phyloP scores from a whole-genome alignment of 1,284 basidiomycete genomes.

The Leccinum pseudoinsigne region DNA sequence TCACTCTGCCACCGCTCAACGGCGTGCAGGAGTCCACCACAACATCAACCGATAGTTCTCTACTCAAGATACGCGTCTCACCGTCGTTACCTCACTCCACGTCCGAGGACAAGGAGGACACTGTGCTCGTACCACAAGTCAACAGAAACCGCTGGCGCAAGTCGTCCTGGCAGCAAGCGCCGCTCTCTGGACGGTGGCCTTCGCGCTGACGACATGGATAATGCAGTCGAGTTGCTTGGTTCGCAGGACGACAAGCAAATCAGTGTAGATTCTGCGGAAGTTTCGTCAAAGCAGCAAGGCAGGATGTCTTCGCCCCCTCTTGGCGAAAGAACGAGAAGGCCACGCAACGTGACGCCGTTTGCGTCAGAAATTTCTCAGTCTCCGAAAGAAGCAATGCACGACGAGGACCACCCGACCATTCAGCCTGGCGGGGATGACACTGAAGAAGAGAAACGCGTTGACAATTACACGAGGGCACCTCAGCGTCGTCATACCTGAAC shows the following conservation, averaged over 20 bases:
- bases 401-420: background rate
- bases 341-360: slow-evolving; percentile 18
- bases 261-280: background rate
- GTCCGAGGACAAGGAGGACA: slow-evolving; percentile 1
- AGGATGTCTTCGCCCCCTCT: background rate
- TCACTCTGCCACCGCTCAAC: background rate
- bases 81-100: background rate
- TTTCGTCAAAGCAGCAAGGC: background rate
- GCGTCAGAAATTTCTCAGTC: slow-evolving; percentile 3
- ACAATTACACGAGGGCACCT: slow-evolving; percentile 23
- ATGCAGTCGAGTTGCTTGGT: background rate
- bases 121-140: background rate
- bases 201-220: background rate
- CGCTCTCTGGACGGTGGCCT: slow-evolving; percentile 8
- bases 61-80: slow-evolving; percentile 9
- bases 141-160: background rate
- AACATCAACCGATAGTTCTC: background rate
- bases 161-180: background rate
- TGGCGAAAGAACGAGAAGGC: background rate
- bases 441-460: background rate
- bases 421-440: background rate
- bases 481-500: slow-evolving; percentile 17
- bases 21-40: background rate
- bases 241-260: background rate
- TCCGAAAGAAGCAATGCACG: background rate